Evolutionary conservation across 345 rosid genomes (phyloP), one percentile per base, ranked within the genome.

Genomic region (Eucalyptus decipiens): DNA sequence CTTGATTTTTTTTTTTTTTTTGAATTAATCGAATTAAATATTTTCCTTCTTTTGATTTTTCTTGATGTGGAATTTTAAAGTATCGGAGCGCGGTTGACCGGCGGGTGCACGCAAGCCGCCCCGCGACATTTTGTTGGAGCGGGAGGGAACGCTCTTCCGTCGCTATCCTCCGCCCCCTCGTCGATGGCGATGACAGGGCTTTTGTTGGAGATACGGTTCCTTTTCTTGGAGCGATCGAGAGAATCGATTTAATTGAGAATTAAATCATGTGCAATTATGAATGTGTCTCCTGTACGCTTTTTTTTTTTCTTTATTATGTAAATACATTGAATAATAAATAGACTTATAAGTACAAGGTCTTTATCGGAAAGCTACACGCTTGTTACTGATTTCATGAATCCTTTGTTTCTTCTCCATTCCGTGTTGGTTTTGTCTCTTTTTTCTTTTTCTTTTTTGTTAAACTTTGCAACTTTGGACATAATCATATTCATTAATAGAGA

Each of bases 321-420:
- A 0, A 52, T 52, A 52, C 24, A 0, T 52, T 52, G 26, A 0
- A 52, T 52, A 21, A 8, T 52, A 52, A 52, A 52, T 52, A 52
- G 9, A 51, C 26, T 52, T 19, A 52, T 7, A 8, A 52, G 56
- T 52, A 52, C 0, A 8, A 52, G 16, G 23, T 52, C 1, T 52
- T 0, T 21, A 52, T 52, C 0, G 11, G 0, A 8, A 52, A 21
- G 30, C 0, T 0, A 56, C 0, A 10, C 14, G 0, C 10, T 24
- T 10, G 24, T 56, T 56, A 24, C 30, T 24, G 2, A 56, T 9
- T 56, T 56, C 62, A 11, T 0, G 14, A 56, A 24, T 56, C 62
- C 6, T 56, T 24, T 0, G 30, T 56, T 56, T 24, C 62, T 56
- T 56, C 3, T 56, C 13, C 10, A 56, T 56, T 24, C 28, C 62